Base-by-base conservation (phyloP, 31 red algal genomes). In the Asparagopsis taxiformis region DNA sequence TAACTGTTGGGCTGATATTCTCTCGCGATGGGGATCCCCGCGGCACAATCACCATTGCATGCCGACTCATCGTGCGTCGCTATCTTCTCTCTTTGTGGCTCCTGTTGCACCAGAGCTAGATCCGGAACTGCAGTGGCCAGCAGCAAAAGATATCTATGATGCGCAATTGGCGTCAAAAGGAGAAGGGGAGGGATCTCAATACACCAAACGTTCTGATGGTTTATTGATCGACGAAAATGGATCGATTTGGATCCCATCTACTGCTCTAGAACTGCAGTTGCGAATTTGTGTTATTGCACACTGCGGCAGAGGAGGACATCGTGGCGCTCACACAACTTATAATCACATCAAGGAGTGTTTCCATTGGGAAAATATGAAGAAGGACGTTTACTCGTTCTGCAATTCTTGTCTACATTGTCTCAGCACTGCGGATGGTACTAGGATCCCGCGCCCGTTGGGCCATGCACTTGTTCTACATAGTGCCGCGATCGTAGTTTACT, bases 211-310 rank as follows among this genome's bases (percentile, higher is more conserved):
- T 50, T 10, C 44, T 50, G 11, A 50, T 17, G 44, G 44, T 13
- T 17, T 50, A 17, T 13, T 50, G 17, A 17, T 50, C 17, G 17
- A 50, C 17, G 44, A 10, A 10, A 17, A 50, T 50, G 44, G 17
- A 13, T 13, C 10, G 44, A 50, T 50, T 50, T 13, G 44, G 44
- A 50, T 50, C 44, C 44, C 44, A 13, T 17, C 10, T 10, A 50
- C 44, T 10, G 44, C 44, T 50, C 11, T 13, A 13, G 44, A 50
- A 17, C 10, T 50, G 44, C 44, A 50, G 17, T 50, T 50, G 17
- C 10, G 44, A 50, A 50, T 50, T 50, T 50, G 44, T 17, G 44
- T 50, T 50, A 50, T 17, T 17, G 44, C 44, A 50, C 44, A 50
- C 17, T 50, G 44, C 44, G 17, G 44, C 44, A 10, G 44, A 10